phyloP scores from a whole-genome alignment of 305 asterid species.

The Plantago rigida region DNA sequence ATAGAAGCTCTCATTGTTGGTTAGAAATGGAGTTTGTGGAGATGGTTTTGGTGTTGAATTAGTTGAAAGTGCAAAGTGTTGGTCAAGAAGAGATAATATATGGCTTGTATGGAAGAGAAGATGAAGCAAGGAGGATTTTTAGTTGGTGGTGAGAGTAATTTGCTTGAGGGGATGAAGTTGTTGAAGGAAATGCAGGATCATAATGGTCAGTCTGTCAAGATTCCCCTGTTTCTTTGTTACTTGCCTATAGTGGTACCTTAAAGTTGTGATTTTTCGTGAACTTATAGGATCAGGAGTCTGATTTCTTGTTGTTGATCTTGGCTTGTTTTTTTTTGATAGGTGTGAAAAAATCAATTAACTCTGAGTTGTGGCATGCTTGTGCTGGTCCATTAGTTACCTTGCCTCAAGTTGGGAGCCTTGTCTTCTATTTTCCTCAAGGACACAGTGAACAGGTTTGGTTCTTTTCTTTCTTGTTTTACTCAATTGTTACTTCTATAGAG shows the following conservation, averaged over 20 bases:
- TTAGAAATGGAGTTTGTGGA: conserved; percentile 25
- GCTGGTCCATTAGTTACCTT: conserved; percentile 84
- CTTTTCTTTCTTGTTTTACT: background rate
- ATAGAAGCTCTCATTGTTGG: conserved; percentile 21
- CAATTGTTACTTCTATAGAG: background rate
- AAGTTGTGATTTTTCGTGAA: background rate
- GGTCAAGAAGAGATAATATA: conserved; percentile 22
- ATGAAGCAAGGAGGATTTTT: conserved; percentile 47
- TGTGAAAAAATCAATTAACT: conserved; percentile 54
- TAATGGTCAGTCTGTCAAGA: conserved; percentile 35
- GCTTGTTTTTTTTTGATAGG: conserved; percentile 29
- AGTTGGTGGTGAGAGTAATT: conserved; percentile 44
- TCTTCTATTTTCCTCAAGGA: conserved; percentile 94
- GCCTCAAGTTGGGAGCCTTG: conserved; percentile 93
- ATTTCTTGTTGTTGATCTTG: conserved; percentile 13
- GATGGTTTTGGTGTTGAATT: conserved; percentile 29
- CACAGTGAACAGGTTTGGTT: conserved; percentile 76
- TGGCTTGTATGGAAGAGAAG: conserved; percentile 64
- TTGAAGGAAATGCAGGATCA: conserved; percentile 88
- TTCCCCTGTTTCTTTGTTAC: conserved; percentile 17
- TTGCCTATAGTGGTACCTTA: background rate
- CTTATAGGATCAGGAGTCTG: background rate
- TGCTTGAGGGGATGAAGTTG: conserved; percentile 72
- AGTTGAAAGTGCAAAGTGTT: background rate
- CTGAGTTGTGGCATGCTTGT: conserved; percentile 95